These are phyloP conservation scores for Erythrophleum fordii DNA, from an alignment of 306 rosid genomes.

Conservation along the genomic window DNA sequence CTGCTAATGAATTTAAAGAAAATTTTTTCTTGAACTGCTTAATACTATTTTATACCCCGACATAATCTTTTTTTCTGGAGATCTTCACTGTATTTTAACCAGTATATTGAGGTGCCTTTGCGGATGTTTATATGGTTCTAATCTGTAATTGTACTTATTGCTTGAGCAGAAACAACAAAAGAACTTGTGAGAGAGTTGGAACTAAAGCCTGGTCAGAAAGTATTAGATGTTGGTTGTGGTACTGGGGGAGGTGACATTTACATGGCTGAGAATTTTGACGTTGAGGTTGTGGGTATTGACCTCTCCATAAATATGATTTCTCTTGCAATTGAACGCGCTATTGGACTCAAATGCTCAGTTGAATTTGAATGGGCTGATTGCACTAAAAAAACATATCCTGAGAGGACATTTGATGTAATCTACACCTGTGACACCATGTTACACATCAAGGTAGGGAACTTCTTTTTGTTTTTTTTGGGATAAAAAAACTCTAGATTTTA, in stretches of 20 bases:
- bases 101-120: not conserved
- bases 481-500: slow-evolving; percentile 14
- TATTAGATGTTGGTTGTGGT: slow-evolving; percentile 97
- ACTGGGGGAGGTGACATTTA: slow-evolving; percentile 96
- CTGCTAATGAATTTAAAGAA: not conserved
- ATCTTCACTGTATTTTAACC: not conserved
- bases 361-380: slow-evolving; percentile 97
- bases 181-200: slow-evolving; percentile 79
- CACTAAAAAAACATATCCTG: slow-evolving; percentile 72
- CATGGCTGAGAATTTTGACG: slow-evolving; percentile 84
- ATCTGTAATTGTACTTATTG: slow-evolving; percentile 16
- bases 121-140: slow-evolving; percentile 18
- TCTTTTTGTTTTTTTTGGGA: not conserved
- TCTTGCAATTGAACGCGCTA: slow-evolving; percentile 82
- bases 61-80: not conserved
- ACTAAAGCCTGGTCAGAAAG: slow-evolving; percentile 82
- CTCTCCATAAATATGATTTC: slow-evolving; percentile 95
- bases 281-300: slow-evolving; percentile 89
- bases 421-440: slow-evolving; percentile 88
- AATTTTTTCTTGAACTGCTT: not conserved
- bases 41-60: not conserved
- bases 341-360: slow-evolving; percentile 72
- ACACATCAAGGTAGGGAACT: slow-evolving; percentile 73
- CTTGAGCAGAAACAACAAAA: slow-evolving; percentile 80
- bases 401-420: slow-evolving; percentile 74